Conservation (phyloP, 805 yeast genomes). For the Zygoascus biomembranicola region DNA sequence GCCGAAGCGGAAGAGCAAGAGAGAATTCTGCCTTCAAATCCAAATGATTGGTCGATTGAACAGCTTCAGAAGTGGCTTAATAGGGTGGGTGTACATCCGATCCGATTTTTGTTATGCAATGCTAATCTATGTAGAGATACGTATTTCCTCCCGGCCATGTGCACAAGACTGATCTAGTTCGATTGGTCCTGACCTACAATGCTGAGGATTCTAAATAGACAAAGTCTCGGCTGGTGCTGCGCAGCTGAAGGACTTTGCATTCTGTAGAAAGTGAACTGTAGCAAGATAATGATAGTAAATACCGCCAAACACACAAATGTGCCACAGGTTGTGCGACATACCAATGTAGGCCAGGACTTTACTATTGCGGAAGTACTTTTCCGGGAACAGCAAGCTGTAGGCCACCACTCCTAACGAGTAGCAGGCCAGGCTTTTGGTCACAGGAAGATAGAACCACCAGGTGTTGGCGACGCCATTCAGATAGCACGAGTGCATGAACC, state of each 20-base stretch:
- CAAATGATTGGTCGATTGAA: slow-evolving; percentile 13
- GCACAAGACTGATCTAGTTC: slow-evolving; percentile 12
- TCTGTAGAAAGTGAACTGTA: slow-evolving; percentile 59
- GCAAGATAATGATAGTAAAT: slow-evolving; percentile 84
- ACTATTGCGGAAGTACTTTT: slow-evolving; percentile 46
- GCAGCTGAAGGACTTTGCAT: slow-evolving; percentile 25
- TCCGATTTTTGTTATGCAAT: neutral
- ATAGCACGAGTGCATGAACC: slow-evolving; percentile 48
- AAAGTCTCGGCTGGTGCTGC: neutral
- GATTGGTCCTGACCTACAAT: slow-evolving; percentile 9
- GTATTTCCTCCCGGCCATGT: slow-evolving; percentile 17
- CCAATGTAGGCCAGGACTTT: slow-evolving; percentile 36
- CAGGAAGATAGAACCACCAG: slow-evolving; percentile 52
- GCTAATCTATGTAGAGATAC: slow-evolving; percentile 10
- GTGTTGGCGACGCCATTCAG: slow-evolving; percentile 51
- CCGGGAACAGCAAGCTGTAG: slow-evolving; percentile 84
- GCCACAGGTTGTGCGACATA: slow-evolving; percentile 98
- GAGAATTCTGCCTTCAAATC: slow-evolving; percentile 10
- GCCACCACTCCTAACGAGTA: slow-evolving; percentile 77
- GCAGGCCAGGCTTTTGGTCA: slow-evolving; percentile 63
- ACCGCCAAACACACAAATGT: slow-evolving; percentile 80
- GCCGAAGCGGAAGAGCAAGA: slow-evolving; percentile 5
- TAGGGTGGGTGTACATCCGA: slow-evolving; percentile 11
- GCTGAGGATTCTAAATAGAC: neutral
- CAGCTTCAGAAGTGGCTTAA: slow-evolving; percentile 14